Evolutionary conservation across 768 basidiomycete species (phyloP).

Genomic region (Gymnopilus dilepis): DNA sequence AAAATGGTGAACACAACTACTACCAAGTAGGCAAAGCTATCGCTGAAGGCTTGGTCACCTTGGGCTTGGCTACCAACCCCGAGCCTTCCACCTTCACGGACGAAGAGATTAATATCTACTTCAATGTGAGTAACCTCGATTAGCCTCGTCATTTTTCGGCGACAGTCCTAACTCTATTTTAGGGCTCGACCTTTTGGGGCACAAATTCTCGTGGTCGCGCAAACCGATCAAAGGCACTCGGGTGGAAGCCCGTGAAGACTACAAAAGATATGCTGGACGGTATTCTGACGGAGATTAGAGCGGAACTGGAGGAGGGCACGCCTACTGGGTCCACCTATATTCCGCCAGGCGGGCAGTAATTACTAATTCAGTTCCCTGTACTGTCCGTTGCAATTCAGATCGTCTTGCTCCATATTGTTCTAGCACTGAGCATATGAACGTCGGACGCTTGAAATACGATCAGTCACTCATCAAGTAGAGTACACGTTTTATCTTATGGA

Average conservation of each 20-base stretch:
- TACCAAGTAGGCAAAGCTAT: slow-evolving; percentile 48
- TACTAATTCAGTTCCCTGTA: not conserved
- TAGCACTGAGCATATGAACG: too few species aligned
- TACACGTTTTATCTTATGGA: too few species aligned
- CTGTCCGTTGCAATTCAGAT: too few species aligned
- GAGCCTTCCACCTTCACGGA: slow-evolving; percentile 52
- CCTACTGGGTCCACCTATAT: not conserved
- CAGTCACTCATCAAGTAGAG: too few species aligned
- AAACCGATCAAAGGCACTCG: slow-evolving; percentile 42
- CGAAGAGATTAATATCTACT: slow-evolving; percentile 50
- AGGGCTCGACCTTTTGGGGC: slow-evolving; percentile 41
- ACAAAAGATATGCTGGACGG: slow-evolving; percentile 47
- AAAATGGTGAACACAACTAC: slow-evolving; percentile 49
- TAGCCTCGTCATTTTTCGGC: not conserved
- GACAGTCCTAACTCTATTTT: not conserved
- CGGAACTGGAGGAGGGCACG: not conserved
- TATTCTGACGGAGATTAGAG: slow-evolving; percentile 39
- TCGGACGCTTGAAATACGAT: too few species aligned
- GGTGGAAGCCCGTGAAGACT: slow-evolving; percentile 50
- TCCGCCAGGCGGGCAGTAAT: not conserved
- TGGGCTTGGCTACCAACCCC: slow-evolving; percentile 40
- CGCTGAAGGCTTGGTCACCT: slow-evolving; percentile 39
- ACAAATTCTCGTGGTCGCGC: slow-evolving; percentile 46
- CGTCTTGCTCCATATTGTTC: too few species aligned
- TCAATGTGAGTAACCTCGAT: slow-evolving; percentile 24